These are phyloP conservation scores for Alnus glutinosa DNA, from an alignment of 306 rosid species.

Conservation along the genomic window DNA sequence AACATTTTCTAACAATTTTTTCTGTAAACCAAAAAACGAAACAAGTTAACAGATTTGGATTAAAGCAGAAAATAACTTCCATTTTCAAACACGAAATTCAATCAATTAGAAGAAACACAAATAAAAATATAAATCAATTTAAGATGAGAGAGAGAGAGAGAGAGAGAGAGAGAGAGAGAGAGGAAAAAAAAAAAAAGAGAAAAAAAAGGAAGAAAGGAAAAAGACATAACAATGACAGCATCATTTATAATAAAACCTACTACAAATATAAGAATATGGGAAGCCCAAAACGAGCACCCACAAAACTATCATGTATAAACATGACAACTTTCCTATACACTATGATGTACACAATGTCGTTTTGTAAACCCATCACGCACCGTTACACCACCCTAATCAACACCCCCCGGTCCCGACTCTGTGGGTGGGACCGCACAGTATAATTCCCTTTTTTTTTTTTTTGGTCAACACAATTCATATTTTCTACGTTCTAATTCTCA, in stretches of 20 bases:
- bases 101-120: no score
- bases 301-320: constrained; percentile 17
- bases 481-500: neutral
- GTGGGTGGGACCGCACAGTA: constrained; percentile 16
- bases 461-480: neutral
- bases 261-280: constrained; percentile 13
- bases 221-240: no score
- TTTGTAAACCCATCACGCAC: constrained; percentile 26
- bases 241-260: neutral
- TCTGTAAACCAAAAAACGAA: no score
- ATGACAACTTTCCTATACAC: constrained; percentile 27
- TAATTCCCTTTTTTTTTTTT: neutral
- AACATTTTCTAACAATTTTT: no score
- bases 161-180: no score
- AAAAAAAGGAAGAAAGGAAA: no score
- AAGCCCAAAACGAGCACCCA: constrained; percentile 12
- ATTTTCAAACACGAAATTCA: no score
- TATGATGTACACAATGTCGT: constrained; percentile 32
- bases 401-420: neutral
- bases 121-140: no score
- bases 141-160: no score
- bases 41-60: no score
- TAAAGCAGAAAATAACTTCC: no score
- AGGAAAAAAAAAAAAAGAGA: no score
- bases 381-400: constrained; percentile 4